These are phyloP conservation scores for Ustilaginoidea virens DNA, from an alignment of 2,329 filamentous ascomycete genomes.

Conservation along the genomic window DNA sequence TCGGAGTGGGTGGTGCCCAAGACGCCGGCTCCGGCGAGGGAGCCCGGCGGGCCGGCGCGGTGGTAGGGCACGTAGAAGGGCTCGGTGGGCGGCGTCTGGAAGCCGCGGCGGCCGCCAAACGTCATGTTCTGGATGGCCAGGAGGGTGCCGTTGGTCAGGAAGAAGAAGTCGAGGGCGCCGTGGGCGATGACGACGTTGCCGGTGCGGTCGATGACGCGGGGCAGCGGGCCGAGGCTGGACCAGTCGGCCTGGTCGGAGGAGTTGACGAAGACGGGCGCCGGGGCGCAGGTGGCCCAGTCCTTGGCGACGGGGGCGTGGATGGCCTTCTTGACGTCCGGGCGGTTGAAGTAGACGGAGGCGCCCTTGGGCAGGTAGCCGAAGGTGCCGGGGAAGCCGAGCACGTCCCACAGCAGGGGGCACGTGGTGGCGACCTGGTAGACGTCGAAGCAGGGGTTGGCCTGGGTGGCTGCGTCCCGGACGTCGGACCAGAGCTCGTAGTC, in stretches of 20 bases:
- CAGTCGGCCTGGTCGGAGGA: slow-evolving; percentile 13
- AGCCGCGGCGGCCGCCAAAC: slow-evolving; percentile 55
- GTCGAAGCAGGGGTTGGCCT: slow-evolving; percentile 61
- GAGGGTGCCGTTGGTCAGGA: slow-evolving; percentile 53
- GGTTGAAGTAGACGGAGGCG: slow-evolving; percentile 47
- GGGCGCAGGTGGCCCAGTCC: slow-evolving; percentile 40
- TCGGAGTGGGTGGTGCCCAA: slow-evolving; percentile 58
- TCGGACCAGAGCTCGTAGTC: slow-evolving; percentile 39
- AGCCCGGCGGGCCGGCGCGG: slow-evolving; percentile 2
- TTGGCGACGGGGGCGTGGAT: slow-evolving; percentile 42
- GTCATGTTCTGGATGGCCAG: slow-evolving; percentile 69
- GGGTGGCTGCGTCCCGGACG: slow-evolving; percentile 37
- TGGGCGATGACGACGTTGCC: slow-evolving; percentile 59
- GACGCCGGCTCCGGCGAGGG: slow-evolving; percentile 42
- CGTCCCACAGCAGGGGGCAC: slow-evolving; percentile 55
- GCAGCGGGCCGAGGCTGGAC: slow-evolving; percentile 21
- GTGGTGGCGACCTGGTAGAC: slow-evolving; percentile 55
- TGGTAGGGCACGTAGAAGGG: slow-evolving; percentile 49
- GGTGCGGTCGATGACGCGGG: slow-evolving; percentile 55
- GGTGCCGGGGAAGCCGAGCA: slow-evolving; percentile 54
- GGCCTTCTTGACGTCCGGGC: slow-evolving; percentile 50
- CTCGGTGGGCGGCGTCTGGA: slow-evolving; percentile 40
- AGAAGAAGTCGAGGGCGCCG: slow-evolving; percentile 53
- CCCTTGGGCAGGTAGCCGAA: slow-evolving; percentile 45
- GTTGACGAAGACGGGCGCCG: slow-evolving; percentile 20